phyloP scores from a whole-genome alignment of 805 yeast genomes.

The Ogataea parapolymorpha region DNA sequence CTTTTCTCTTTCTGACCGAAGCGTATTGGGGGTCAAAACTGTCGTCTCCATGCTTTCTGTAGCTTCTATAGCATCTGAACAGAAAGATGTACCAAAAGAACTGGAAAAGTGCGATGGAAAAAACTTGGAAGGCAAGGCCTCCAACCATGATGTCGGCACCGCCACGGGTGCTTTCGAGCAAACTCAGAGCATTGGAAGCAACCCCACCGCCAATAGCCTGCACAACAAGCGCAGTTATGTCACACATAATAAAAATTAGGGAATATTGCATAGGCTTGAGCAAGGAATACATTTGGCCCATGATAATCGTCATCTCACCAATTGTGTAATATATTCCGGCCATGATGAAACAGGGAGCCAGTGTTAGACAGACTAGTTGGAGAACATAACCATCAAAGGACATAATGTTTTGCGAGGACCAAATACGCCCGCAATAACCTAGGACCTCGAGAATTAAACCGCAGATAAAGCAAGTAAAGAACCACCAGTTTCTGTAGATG shows the following conservation, averaged over 20 bases:
- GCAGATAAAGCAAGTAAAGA: slow-evolving; percentile 51
- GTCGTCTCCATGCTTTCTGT: slow-evolving; percentile 24
- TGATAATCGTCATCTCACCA: slow-evolving; percentile 62
- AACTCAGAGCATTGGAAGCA: slow-evolving; percentile 47
- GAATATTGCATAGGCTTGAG: slow-evolving; percentile 59
- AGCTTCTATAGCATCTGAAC: slow-evolving; percentile 32
- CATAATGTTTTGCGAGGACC: slow-evolving; percentile 39
- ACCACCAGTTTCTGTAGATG: slow-evolving; percentile 61
- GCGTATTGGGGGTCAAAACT: slow-evolving; percentile 32
- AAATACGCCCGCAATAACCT: slow-evolving; percentile 63
- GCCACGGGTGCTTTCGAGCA: slow-evolving; percentile 8
- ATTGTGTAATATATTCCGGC: slow-evolving; percentile 74
- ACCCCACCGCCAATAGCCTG: slow-evolving; percentile 81
- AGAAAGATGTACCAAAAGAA: slow-evolving; percentile 44
- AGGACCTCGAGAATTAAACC: slow-evolving; percentile 62
- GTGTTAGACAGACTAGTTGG: slow-evolving; percentile 66
- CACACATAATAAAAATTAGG: slow-evolving; percentile 62
- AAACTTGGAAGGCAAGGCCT: slow-evolving; percentile 70
- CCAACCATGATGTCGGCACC: slow-evolving; percentile 69
- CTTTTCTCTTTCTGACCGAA: slow-evolving; percentile 29
- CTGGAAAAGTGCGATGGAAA: slow-evolving; percentile 57
- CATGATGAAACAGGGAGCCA: slow-evolving; percentile 82
- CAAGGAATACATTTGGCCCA: slow-evolving; percentile 52
- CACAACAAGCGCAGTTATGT: slow-evolving; percentile 58
- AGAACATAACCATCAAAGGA: slow-evolving; percentile 46